Percentiles rank a stretch among this genome's conserved stretches.
Evolutionary conservation across 2,329 filamentous ascomycete species (phyloP).

Genomic region (Aspergillus pseudonomiae): DNA sequence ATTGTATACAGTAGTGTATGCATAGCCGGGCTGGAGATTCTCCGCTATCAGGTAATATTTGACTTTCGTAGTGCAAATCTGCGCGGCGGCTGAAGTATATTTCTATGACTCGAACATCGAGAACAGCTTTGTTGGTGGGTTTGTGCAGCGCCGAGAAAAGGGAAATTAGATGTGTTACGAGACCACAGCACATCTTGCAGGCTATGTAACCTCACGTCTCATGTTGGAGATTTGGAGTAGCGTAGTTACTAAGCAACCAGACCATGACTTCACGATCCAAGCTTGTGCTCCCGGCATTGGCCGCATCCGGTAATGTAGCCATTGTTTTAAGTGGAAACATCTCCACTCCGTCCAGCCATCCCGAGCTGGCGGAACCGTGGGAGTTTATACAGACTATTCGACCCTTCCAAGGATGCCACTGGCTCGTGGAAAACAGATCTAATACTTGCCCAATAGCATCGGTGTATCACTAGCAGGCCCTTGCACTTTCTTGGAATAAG

Average conservation of each 20-base stretch:
- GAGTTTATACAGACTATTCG: not conserved
- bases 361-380: not conserved
- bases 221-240: not conserved
- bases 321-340: not conserved
- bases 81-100: not conserved
- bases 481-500: not conserved
- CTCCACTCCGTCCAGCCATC: not conserved
- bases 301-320: not conserved
- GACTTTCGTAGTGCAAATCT: not conserved
- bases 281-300: not conserved
- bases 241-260: not conserved
- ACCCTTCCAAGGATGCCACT: not conserved
- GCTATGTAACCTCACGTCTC: not conserved
- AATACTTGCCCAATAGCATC: not conserved
- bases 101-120: not conserved
- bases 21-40: not conserved
- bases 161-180: not conserved
- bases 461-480: not conserved
- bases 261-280: not conserved
- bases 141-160: not conserved
- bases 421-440: not conserved
- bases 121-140: not conserved
- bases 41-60: not conserved
- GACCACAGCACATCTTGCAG: not conserved
- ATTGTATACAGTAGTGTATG: too few species aligned